Percentiles rank a stretch among this genome's conserved stretches.
phyloP scores from a whole-genome alignment of 768 basidiomycete genomes.

The Hygrocybe punicea region DNA sequence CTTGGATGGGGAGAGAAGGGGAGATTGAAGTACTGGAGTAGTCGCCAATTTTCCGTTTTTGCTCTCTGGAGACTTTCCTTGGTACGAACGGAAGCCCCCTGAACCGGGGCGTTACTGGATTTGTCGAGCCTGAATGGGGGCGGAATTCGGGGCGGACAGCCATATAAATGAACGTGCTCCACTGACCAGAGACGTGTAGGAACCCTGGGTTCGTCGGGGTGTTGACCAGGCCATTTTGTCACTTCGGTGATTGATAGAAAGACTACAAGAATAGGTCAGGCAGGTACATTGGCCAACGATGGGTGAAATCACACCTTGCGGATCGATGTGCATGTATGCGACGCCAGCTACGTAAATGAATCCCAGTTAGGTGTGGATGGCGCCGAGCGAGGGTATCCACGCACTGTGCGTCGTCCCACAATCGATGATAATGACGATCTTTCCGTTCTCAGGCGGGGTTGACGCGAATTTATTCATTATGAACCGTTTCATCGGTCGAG shows the following conservation, averaged over 20 bases:
- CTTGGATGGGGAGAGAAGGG: background rate
- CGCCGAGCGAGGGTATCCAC: background rate
- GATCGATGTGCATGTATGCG: background rate
- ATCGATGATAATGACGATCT: background rate
- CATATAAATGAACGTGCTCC: background rate
- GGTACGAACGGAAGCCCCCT: background rate
- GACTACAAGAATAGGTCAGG: background rate
- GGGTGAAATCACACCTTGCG: background rate
- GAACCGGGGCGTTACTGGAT: background rate
- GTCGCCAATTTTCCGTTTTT: background rate
- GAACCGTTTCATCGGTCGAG: no score
- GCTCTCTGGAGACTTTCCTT: background rate
- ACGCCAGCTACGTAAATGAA: background rate
- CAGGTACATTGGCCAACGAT: background rate
- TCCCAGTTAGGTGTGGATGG: background rate
- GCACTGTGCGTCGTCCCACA: background rate
- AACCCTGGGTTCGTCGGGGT: background rate
- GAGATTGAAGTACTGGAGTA: background rate
- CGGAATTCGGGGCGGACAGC: background rate
- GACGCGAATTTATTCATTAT: background rate
- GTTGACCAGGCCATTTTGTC: background rate
- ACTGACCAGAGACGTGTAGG: background rate
- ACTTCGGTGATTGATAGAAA: background rate
- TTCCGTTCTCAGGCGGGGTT: background rate
- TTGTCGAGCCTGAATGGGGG: background rate